Percentiles rank a stretch among this genome's conserved stretches.
Conservation (phyloP, 2,329 filamentous ascomycete species). For the Fusarium clavum region DNA sequence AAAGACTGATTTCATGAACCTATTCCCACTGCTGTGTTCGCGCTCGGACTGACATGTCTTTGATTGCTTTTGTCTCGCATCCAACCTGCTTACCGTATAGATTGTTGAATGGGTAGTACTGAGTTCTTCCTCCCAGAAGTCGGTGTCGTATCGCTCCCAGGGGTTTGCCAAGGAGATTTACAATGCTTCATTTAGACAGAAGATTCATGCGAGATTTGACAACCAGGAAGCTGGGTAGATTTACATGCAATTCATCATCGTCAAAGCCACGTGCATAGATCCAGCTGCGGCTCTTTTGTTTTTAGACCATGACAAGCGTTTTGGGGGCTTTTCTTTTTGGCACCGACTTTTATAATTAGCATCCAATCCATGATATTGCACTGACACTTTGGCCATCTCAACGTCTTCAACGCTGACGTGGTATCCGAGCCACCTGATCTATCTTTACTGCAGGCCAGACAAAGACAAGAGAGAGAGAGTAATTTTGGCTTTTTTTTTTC, state of each 20-base stretch:
- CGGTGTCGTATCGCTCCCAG: constrained; percentile 3
- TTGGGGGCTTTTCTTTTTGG: not conserved
- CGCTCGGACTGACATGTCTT: constrained; percentile 28
- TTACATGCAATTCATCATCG: constrained; percentile 4
- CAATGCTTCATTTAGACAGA: constrained; percentile 37
- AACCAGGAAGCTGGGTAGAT: not conserved
- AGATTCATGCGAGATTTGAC: constrained; percentile 31
- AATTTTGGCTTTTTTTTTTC: not conserved
- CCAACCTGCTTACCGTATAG: constrained; percentile 4
- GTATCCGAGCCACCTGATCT: constrained; percentile 27
- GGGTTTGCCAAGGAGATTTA: constrained; percentile 34
- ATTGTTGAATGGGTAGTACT: constrained; percentile 1
- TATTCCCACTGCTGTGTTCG: constrained; percentile 1
- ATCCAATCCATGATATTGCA: constrained; percentile 2
- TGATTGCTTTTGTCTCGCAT: constrained; percentile 19
- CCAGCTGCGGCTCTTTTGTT: constrained; percentile 38
- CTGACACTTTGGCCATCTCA: constrained; percentile 28
- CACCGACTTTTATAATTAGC: not conserved
- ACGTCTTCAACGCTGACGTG: constrained; percentile 29
- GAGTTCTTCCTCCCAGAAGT: not conserved
- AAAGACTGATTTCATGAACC: constrained; percentile 3
- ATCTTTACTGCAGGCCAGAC: not conserved
- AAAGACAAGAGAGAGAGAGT: not conserved
- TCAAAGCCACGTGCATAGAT: constrained; percentile 42
- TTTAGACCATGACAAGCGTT: not conserved